Percentiles rank a stretch among this genome's conserved stretches.
Conservation (phyloP, 139 green algal species). For the Chlamydomonas sphaeroides region DNA sequence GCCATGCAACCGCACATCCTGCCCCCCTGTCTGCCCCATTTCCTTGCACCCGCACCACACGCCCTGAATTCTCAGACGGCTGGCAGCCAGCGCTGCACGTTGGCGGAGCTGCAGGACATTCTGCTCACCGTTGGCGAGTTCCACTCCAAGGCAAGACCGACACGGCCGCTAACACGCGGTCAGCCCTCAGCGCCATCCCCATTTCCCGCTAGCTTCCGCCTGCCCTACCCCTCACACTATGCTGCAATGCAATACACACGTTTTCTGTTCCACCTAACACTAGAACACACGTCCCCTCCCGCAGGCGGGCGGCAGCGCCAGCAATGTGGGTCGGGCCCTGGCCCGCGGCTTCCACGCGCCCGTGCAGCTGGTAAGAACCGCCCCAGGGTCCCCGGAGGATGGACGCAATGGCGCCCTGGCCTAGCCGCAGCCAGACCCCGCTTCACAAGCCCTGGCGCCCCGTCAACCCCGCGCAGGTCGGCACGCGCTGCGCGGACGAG, state of each 20-base stretch:
- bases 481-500: constrained; percentile 59
- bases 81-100: constrained; percentile 44
- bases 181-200: too few species aligned
- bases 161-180: too few species aligned
- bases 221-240: too few species aligned
- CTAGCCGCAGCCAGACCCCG: not conserved
- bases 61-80: not conserved
- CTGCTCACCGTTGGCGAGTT: constrained; percentile 61
- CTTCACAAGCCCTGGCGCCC: not conserved
- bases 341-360: not conserved
- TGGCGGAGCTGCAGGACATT: constrained; percentile 53
- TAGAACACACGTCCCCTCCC: too few species aligned
- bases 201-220: too few species aligned
- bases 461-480: constrained; percentile 15
- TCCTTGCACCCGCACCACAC: not conserved
- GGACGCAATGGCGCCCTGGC: not conserved
- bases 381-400: not conserved
- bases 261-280: too few species aligned
- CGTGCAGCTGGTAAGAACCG: constrained; percentile 22
- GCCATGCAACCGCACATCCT: not conserved
- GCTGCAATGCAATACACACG: too few species aligned
- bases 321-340: constrained; percentile 26
- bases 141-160: constrained; percentile 59
- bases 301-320: constrained; percentile 63
- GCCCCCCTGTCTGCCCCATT: not conserved